phyloP scores from a whole-genome alignment of 306 rosid species.

The Dryas alaskensis region DNA sequence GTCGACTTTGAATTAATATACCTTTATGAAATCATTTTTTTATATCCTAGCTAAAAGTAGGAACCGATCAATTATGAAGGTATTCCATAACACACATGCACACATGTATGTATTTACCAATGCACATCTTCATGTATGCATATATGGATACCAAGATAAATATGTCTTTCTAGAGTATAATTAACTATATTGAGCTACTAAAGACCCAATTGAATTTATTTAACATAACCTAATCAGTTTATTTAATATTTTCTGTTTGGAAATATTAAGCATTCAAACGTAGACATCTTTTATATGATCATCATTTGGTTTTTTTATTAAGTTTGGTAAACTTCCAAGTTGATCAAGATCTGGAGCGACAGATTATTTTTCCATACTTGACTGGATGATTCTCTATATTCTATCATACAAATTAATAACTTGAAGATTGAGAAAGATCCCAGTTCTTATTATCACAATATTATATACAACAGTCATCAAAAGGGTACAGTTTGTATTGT shows the following conservation, averaged over 20 bases:
- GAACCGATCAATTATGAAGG: background rate
- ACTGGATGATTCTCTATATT: background rate
- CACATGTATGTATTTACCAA: background rate
- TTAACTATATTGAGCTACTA: background rate
- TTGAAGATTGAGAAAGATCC: background rate
- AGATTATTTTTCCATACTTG: background rate
- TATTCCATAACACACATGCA: background rate
- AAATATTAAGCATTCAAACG: too few species aligned
- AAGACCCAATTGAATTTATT: background rate
- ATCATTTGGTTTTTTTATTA: background rate
- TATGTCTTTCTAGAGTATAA: background rate
- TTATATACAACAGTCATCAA: background rate
- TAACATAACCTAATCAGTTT: background rate
- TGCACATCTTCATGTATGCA: background rate
- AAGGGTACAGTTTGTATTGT: slow-evolving; percentile 9
- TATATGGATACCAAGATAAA: background rate
- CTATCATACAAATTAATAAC: background rate
- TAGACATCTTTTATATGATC: background rate
- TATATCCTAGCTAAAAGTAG: background rate
- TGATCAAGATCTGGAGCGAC: background rate
- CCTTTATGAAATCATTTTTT: background rate
- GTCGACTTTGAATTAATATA: background rate
- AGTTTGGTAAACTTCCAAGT: background rate
- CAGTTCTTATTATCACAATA: background rate
- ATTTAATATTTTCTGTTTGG: background rate